These are phyloP conservation scores for Penicillium verhagenii DNA, from an alignment of 495 filamentous ascomycete species.

Conservation along the genomic window DNA sequence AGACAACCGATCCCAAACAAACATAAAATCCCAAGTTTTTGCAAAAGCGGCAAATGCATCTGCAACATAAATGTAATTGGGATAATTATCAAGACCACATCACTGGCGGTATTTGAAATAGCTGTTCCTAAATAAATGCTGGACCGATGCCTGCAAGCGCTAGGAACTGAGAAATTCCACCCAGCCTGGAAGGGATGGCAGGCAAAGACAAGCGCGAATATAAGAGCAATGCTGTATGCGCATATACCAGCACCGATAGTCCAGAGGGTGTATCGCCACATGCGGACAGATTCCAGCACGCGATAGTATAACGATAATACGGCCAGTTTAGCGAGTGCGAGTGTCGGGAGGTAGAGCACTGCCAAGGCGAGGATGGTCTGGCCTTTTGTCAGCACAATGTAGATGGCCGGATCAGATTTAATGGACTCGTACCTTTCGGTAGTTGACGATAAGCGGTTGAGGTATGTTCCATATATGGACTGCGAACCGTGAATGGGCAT, in stretches of 20 bases:
- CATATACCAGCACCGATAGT: conserved; percentile 6
- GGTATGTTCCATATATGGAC: not conserved
- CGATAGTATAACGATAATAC: conserved; percentile 31
- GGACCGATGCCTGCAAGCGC: not conserved
- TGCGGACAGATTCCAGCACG: not conserved
- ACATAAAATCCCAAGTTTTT: not conserved
- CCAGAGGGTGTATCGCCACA: not conserved
- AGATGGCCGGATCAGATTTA: not conserved
- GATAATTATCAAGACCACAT: not conserved
- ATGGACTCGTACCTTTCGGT: not conserved
- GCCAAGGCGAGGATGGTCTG: conserved; percentile 25
- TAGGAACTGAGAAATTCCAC: not conserved
- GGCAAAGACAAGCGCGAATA: conserved; percentile 35
- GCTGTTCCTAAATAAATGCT: not conserved
- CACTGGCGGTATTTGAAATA: not conserved
- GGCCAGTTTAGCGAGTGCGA: conserved; percentile 33
- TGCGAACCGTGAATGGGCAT: not conserved
- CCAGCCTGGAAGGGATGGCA: conserved; percentile 24
- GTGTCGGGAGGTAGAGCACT: conserved; percentile 30
- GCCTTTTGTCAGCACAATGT: not conserved
- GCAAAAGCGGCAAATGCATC: not conserved
- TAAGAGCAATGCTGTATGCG: conserved; percentile 28
- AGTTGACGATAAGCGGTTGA: not conserved
- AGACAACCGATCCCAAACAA: not conserved
- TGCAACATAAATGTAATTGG: not conserved